Base-by-base conservation (phyloP, 177 flowering plant species). In the Vitis hybrid region DNA sequence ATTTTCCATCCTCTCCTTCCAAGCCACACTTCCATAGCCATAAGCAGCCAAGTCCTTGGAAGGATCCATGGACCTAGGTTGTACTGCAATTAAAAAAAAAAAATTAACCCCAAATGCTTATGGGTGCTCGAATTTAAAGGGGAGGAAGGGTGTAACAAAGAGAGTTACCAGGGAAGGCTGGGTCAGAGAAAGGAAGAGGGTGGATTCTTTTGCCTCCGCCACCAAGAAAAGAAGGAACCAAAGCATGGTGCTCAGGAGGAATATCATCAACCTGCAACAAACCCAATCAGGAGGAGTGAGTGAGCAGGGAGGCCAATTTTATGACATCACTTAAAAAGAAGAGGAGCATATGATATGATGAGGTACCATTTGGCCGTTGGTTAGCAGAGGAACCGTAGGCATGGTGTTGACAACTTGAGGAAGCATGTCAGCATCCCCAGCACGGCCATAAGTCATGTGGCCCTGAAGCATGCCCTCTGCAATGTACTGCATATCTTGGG, bases 301-400 rank as follows among this genome's bases (percentile, higher is more conserved):
- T 10, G 10, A 21, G 13, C 10, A 15, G 12, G 14, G 22, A 2
- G 29, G 60, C 19, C 26, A 57, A 57, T 22, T 26, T 18, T 10
- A 21, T 12, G 45, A 60, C 13, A 60, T 31, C 5, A 3, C 5
- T 60, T 29, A 29, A 60, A 26, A 29, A 21, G 13, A 48, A 31
- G 58, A 53, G 51, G 49, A 48, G 58, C 49, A 5, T 19, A 62
- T 5, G 8, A 50, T 11, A 19, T 53, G 60, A 57, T 15, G 45
- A 60, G 33, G 51, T 79, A 84, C 87, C 87, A 78, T 80, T 57
- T 82, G 77, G 64, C 85, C 82, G 71, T 84, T 80, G 61, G 87
- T 82, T 33, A 84, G 85, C 72, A 82, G 75, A 68, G 85, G 87
- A 51, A 84, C 79, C 71, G 79, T 80, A 68, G 84, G 79, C 72